A percentile compares a stretch with the other conserved stretches of the same genome.
These are phyloP conservation scores for Discostella stelligera DNA, from an alignment of 352 stramenopile genomes.

Conservation along the genomic window DNA sequence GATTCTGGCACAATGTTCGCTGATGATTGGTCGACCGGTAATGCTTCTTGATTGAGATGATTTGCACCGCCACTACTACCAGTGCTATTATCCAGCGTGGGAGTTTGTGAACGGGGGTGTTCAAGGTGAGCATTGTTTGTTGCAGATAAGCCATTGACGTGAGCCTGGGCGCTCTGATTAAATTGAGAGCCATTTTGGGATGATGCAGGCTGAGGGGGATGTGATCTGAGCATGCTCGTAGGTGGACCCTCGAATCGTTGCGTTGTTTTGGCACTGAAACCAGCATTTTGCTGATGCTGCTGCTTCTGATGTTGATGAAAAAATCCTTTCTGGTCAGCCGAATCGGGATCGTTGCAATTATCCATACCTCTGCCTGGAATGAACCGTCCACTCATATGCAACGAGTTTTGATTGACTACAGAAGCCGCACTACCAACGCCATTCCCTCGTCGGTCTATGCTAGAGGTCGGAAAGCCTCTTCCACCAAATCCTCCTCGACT, in stretches of 20 bases:
- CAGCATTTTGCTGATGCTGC: neutral
- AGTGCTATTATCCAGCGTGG: neutral
- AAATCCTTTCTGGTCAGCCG: constrained; percentile 6
- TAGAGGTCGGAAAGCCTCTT: constrained; percentile 4
- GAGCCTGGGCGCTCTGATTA: constrained; percentile 5
- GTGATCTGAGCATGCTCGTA: constrained; percentile 16
- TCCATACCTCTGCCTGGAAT: constrained; percentile 10
- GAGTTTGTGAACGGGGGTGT: neutral
- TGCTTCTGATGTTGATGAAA: neutral
- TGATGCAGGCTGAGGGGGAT: constrained; percentile 6
- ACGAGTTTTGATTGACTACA: constrained; percentile 5
- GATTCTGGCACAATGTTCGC: constrained; percentile 19
- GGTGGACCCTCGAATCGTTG: constrained; percentile 23
- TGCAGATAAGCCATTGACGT: neutral
- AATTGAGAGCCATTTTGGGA: neutral
- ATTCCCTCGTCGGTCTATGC: neutral
- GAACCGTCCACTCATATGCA: constrained; percentile 29
- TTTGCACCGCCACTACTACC: neutral
- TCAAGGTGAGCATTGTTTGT: constrained; percentile 3
- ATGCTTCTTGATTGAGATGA: neutral
- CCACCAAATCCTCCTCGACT: constrained; percentile 14
- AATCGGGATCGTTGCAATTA: neutral
- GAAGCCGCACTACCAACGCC: constrained; percentile 5
- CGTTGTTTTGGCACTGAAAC: constrained; percentile 6
- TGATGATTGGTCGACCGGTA: neutral